Evolutionary conservation across 139 green algal genomes (phyloP).

Genomic region (Chlamydomonas incerta): DNA sequence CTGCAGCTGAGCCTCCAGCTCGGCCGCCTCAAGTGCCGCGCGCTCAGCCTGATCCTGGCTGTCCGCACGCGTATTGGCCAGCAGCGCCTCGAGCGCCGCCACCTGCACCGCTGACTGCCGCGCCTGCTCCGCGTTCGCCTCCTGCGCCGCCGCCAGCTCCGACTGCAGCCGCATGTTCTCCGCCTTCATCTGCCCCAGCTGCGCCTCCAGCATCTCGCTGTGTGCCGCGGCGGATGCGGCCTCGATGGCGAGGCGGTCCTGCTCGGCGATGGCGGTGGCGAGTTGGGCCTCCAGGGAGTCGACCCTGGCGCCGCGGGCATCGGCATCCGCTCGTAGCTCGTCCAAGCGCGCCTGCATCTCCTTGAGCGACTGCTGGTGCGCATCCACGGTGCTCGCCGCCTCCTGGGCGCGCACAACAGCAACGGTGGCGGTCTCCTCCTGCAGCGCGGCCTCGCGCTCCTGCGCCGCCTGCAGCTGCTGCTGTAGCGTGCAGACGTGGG

Average conservation of each 20-base stretch:
- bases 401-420: neutral
- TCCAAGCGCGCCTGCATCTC: too few species aligned
- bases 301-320: too few species aligned
- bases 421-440: neutral
- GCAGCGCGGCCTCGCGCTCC: neutral
- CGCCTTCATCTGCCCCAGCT: neutral
- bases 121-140: too few species aligned
- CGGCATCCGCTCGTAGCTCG: neutral
- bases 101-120: too few species aligned
- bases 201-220: neutral
- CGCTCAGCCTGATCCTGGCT: neutral
- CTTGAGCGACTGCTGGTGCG: too few species aligned
- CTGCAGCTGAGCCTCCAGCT: too few species aligned
- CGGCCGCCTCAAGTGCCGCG: neutral
- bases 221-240: too few species aligned
- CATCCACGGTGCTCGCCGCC: neutral
- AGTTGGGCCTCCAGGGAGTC: too few species aligned
- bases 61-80: neutral
- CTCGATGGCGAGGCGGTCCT: too few species aligned
- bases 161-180: neutral
- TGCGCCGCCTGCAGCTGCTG: slow-evolving; percentile 1
- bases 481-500: neutral
- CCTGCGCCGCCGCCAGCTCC: neutral
- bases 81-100: too few species aligned
- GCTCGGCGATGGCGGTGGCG: too few species aligned